These are phyloP conservation scores for Exophiala oligosperma DNA, from an alignment of 2,329 filamentous ascomycete species.

Conservation along the genomic window DNA sequence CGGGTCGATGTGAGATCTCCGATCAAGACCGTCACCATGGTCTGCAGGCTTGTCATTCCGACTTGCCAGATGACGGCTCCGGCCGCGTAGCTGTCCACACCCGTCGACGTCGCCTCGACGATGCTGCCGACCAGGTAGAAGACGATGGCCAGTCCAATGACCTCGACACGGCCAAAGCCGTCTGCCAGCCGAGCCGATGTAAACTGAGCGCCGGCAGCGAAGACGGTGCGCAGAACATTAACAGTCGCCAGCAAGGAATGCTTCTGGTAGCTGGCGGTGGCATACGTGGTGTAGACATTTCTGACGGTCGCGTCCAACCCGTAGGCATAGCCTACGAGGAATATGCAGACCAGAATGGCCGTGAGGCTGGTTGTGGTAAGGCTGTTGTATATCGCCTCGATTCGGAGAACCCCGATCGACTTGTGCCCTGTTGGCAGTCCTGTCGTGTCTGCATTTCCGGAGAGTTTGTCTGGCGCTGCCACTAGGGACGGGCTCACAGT, in stretches of 20 bases:
- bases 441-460: background rate
- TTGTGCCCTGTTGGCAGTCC: background rate
- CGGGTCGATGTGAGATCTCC: background rate
- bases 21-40: background rate
- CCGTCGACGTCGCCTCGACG: background rate
- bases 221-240: background rate
- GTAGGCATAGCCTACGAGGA: background rate
- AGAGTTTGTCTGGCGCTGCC: background rate
- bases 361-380: background rate
- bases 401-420: background rate
- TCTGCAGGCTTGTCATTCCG: background rate
- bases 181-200: background rate
- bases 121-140: background rate
- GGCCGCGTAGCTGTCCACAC: background rate
- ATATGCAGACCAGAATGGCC: background rate
- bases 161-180: background rate
- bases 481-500: background rate
- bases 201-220: background rate
- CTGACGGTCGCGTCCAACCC: background rate
- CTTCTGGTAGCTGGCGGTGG: background rate
- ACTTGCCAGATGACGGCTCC: background rate
- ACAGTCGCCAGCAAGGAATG: background rate
- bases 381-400: background rate
- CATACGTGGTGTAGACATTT: constrained; percentile 2
- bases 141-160: background rate